These are phyloP conservation scores for Aspergillus avenaceus DNA, from an alignment of 495 filamentous ascomycete species.

Conservation along the genomic window DNA sequence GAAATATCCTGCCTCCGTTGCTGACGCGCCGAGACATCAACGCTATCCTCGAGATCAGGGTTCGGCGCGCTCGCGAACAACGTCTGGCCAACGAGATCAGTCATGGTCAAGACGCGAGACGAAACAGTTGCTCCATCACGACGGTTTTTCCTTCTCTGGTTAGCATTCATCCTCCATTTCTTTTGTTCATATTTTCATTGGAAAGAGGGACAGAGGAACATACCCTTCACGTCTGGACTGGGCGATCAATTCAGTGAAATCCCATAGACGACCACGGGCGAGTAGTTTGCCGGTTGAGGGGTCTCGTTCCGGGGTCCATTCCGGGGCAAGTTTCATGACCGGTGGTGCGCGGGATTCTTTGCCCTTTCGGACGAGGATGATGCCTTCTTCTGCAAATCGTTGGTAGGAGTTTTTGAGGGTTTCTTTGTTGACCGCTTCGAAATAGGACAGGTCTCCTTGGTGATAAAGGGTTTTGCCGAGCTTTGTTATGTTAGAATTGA, in stretches of 20 bases:
- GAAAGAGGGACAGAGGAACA: conserved; percentile 9
- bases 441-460: conserved; percentile 93
- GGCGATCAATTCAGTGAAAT: conserved; percentile 84
- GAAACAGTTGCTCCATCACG: conserved; percentile 87
- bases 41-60: conserved; percentile 20
- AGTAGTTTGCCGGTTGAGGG: conserved; percentile 54
- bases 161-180: neutral
- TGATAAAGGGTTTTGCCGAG: conserved; percentile 96
- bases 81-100: conserved; percentile 54
- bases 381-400: conserved; percentile 86
- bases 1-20: conserved; percentile 37
- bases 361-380: conserved; percentile 66
- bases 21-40: conserved; percentile 33
- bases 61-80: conserved; percentile 41
- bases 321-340: conserved; percentile 62
- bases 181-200: conserved; percentile 1
- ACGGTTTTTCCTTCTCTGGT: conserved; percentile 64
- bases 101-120: conserved; percentile 71
- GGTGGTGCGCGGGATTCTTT: conserved; percentile 51
- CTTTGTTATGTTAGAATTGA: conserved; percentile 29
- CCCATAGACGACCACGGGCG: conserved; percentile 74
- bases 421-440: conserved; percentile 97
- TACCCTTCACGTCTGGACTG: conserved; percentile 78
- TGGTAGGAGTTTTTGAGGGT: conserved; percentile 89
- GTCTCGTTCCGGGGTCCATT: conserved; percentile 75